Evolutionary conservation across 176 grass and related monocot species (phyloP).

Genomic region (Luzula sylvatica): DNA sequence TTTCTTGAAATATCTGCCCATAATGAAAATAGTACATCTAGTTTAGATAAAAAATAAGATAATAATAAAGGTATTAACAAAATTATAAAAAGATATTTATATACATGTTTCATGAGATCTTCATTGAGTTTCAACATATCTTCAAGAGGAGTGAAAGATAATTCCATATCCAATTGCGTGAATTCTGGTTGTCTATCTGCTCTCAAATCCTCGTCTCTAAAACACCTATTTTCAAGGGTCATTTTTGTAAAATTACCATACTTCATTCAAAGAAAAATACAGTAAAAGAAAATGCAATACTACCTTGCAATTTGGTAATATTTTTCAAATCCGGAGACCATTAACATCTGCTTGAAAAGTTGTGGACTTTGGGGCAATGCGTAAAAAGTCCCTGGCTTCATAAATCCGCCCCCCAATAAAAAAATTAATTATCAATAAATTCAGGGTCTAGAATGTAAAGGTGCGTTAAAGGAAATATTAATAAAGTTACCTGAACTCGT

Average conservation of each 20-base stretch:
- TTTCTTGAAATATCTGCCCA: slow-evolving; percentile 78
- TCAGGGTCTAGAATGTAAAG: not conserved
- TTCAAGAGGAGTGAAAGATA: slow-evolving; percentile 84
- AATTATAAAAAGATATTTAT: slow-evolving; percentile 19
- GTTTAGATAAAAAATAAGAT: slow-evolving; percentile 7
- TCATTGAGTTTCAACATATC: slow-evolving; percentile 94
- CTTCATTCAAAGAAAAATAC: too few species aligned
- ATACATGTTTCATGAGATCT: slow-evolving; percentile 91
- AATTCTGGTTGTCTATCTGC: slow-evolving; percentile 96
- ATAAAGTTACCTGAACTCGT: slow-evolving; percentile 83
- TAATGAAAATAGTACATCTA: not conserved
- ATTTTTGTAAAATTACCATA: not conserved
- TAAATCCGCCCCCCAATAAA: slow-evolving; percentile 20
- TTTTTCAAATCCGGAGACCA: slow-evolving; percentile 97
- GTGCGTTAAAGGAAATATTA: not conserved
- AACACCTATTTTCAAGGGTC: slow-evolving; percentile 48
- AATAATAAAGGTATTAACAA: not conserved
- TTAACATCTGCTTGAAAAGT: slow-evolving; percentile 98
- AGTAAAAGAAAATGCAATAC: not conserved
- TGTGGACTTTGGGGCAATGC: slow-evolving; percentile 98
- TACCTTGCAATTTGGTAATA: slow-evolving; percentile 98
- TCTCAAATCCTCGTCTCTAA: slow-evolving; percentile 95
- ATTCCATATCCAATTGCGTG: slow-evolving; percentile 97
- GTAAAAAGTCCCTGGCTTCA: slow-evolving; percentile 99
- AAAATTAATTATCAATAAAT: slow-evolving; percentile 10